phyloP scores from a whole-genome alignment of 2,329 filamentous ascomycete species.

The Curvularia eragrostidis region DNA sequence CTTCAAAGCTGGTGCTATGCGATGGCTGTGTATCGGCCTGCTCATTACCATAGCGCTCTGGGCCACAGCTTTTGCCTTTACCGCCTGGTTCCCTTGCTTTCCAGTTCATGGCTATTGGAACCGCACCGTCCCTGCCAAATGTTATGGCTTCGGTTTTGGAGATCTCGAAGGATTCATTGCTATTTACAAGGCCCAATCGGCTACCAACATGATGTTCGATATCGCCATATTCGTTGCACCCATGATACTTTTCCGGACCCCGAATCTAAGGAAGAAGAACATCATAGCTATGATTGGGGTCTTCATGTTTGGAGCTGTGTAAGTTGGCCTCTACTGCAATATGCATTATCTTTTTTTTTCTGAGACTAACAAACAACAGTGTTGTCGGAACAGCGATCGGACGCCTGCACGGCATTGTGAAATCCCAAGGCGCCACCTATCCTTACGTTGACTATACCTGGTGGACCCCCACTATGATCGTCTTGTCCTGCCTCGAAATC shows the following conservation, averaged over 20 bases:
- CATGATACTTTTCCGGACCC: conserved; percentile 38
- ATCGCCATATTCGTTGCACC: conserved; percentile 42
- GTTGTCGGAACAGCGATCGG: conserved; percentile 41
- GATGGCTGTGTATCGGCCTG: conserved; percentile 35
- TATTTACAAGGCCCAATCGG: conserved; percentile 38
- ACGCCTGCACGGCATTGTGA: conserved; percentile 41
- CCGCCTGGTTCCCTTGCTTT: conserved; percentile 44
- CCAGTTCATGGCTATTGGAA: conserved; percentile 38
- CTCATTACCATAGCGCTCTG: conserved; percentile 37
- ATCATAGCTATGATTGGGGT: conserved; percentile 41
- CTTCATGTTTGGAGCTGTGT: conserved; percentile 44
- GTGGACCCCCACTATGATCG: conserved; percentile 34
- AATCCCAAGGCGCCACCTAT: conserved; percentile 35
- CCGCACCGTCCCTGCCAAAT: conserved; percentile 26
- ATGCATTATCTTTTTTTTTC: too few species aligned
- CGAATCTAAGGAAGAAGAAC: conserved; percentile 38
- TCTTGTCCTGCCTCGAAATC: conserved; percentile 44
- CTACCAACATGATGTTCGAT: conserved; percentile 47
- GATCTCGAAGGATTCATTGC: conserved; percentile 29
- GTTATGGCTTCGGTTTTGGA: conserved; percentile 39
- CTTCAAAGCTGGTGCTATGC: conserved; percentile 42
- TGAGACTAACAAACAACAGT: conserved; percentile 29
- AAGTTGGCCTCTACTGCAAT: conserved; percentile 10
- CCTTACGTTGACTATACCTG: conserved; percentile 46
- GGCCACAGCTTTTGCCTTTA: conserved; percentile 39